Evolutionary conservation across 202 grass and related monocot genomes (phyloP).

Genomic region (Brachypodium distachyon): DNA sequence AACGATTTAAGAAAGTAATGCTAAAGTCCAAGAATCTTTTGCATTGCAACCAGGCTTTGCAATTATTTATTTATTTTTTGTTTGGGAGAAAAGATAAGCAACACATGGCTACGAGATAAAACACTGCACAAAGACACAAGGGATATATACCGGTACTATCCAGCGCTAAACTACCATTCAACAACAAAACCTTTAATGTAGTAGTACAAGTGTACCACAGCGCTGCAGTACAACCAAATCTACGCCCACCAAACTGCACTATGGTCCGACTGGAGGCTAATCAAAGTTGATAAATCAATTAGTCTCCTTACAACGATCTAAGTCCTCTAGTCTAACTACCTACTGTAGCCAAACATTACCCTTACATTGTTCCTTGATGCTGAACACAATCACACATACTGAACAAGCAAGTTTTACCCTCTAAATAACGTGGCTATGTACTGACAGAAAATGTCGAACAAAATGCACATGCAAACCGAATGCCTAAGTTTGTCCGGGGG

Average conservation of each 20-base stretch:
- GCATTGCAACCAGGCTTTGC: too few relatives aligned
- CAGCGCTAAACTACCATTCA: not conserved
- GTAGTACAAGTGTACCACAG: not conserved
- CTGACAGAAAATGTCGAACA: not conserved
- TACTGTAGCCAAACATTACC: not conserved
- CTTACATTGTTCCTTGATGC: not conserved
- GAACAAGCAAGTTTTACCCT: not conserved
- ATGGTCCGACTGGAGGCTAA: not conserved
- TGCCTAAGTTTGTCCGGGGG: not conserved
- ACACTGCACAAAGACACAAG: too few relatives aligned
- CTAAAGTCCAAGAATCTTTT: too few relatives aligned
- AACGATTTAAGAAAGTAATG: not conserved
- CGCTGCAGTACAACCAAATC: not conserved
- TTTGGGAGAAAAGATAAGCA: not conserved
- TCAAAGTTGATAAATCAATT: not conserved
- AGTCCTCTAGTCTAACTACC: not conserved
- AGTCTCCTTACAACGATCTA: not conserved
- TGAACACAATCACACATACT: not conserved
- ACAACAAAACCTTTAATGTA: not conserved
- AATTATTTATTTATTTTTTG: not conserved
- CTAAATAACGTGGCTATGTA: not conserved
- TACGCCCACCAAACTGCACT: not conserved
- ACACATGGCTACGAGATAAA: too few relatives aligned
- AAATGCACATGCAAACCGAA: not conserved
- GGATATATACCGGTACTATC: too few relatives aligned